Conservation (phyloP, 805 yeast genomes). For the Candida coquimbonensis region DNA sequence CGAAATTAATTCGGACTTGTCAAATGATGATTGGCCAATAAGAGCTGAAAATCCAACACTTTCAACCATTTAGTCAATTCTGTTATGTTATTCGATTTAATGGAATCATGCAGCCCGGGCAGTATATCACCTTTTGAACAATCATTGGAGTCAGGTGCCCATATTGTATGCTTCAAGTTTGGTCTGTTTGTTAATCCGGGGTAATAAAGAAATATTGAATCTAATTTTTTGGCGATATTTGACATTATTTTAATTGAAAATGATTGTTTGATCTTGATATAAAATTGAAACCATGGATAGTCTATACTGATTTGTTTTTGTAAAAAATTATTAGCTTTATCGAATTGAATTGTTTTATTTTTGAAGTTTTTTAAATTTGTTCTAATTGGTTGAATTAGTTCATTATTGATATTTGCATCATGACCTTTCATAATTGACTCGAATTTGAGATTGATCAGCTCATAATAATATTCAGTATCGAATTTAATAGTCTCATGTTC, state of each 20-base stretch:
- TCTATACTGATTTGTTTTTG: slow-evolving; percentile 51
- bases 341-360: slow-evolving; percentile 30
- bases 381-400: not conserved
- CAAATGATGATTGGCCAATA: slow-evolving; percentile 3
- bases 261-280: slow-evolving; percentile 51
- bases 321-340: slow-evolving; percentile 35
- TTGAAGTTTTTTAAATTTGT: not conserved
- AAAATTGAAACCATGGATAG: slow-evolving; percentile 70
- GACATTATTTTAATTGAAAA: slow-evolving; percentile 51
- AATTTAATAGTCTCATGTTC: slow-evolving; percentile 53
- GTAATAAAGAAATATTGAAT: slow-evolving; percentile 26
- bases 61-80: slow-evolving; percentile 10
- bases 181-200: slow-evolving; percentile 41
- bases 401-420: not conserved
- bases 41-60: slow-evolving; percentile 3
- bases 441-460: not conserved
- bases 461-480: slow-evolving; percentile 31
- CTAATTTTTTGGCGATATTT: slow-evolving; percentile 28
- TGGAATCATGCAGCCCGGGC: slow-evolving; percentile 55
- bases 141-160: slow-evolving; percentile 48
- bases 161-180: slow-evolving; percentile 61
- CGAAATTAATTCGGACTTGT: not conserved
- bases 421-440: not conserved
- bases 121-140: slow-evolving; percentile 47
- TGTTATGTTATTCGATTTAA: slow-evolving; percentile 39